These are phyloP conservation scores for Eucalyptus sp. DNA, from an alignment of 345 rosid genomes.

Conservation along the genomic window DNA sequence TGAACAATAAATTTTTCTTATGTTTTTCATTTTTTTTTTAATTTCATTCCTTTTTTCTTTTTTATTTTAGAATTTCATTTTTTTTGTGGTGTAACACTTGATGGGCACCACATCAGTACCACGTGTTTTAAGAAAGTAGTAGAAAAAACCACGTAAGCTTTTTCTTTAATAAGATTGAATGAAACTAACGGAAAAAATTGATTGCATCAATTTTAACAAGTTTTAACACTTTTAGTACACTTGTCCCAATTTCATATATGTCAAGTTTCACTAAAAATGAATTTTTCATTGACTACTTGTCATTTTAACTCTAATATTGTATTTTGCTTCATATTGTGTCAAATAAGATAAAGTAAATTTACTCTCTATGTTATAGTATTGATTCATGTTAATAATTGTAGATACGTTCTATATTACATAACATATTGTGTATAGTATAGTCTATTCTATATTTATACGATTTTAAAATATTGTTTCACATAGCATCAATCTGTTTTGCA, in stretches of 20 bases:
- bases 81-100: fast-evolving
- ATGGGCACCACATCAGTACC: too few species aligned
- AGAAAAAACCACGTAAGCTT: too few species aligned
- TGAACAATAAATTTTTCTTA: background rate
- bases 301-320: background rate
- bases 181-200: too few species aligned
- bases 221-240: background rate
- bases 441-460: background rate
- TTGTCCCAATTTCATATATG: background rate
- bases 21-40: too few species aligned
- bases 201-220: too few species aligned
- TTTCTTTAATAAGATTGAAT: too few species aligned
- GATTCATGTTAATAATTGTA: background rate
- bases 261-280: background rate
- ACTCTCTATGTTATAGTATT: background rate
- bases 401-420: background rate
- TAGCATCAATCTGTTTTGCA: background rate
- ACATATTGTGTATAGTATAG: background rate
- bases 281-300: too few species aligned
- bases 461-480: background rate
- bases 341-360: background rate
- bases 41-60: too few species aligned
- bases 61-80: too few species aligned
- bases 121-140: too few species aligned
- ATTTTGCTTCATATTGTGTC: background rate